phyloP scores from a whole-genome alignment of 2,329 filamentous ascomycete genomes.

The Neonectria punicea region DNA sequence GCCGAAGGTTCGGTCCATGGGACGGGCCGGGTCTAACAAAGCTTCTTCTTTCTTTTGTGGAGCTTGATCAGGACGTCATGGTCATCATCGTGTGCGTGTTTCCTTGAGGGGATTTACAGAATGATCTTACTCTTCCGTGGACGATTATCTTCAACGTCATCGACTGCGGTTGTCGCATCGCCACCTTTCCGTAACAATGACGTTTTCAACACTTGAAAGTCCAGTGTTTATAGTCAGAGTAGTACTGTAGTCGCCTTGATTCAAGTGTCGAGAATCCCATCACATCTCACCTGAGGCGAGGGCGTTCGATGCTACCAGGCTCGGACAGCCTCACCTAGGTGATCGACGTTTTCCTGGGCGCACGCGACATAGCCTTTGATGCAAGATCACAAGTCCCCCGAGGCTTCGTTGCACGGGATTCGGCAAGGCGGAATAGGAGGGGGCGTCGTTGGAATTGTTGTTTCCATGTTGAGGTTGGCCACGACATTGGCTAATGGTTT shows the following conservation, averaged over 20 bases:
- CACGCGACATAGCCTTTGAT: neutral
- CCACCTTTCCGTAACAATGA: neutral
- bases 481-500: neutral
- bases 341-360: neutral
- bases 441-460: neutral
- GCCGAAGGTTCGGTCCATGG: neutral
- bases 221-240: neutral
- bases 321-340: neutral
- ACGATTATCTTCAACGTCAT: neutral
- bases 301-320: neutral
- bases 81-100: neutral
- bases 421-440: neutral
- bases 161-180: neutral
- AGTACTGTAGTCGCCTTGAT: neutral
- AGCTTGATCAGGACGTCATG: neutral
- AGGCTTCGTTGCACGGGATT: neutral
- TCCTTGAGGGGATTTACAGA: neutral
- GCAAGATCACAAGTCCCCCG: neutral
- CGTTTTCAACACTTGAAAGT: neutral
- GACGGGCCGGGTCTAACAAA: neutral
- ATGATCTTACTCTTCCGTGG: neutral
- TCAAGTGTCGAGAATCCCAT: neutral
- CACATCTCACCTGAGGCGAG: neutral
- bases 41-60: neutral
- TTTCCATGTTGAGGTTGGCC: neutral